Evolutionary conservation across 371 early-diverging fungal species (phyloP), one percentile per base, ranked within the genome.

Genomic region (Mucor plumbeus): DNA sequence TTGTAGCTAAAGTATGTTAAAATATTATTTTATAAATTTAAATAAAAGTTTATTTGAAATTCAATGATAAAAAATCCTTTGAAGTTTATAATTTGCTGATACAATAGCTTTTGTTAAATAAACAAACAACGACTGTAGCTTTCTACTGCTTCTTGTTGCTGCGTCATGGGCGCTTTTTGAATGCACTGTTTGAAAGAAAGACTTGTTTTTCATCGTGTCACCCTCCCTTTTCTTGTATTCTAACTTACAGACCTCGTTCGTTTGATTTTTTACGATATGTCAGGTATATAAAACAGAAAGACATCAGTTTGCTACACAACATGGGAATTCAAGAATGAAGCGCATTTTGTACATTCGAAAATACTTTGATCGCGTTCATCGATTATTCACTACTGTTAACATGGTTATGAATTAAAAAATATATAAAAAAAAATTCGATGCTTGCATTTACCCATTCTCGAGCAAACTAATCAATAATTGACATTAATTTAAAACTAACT

Each of bases 111-210:
- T 26, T 26, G 3, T 26, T 26, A 3, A 26, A 3, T 26, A 1
- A 26, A 26, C 26, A 26, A 26, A 26, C 3, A 26, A 26, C 3
- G 26, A 26, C 3, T 26, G 26, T 26, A 26, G 26, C 3, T 1
- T 26, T 26, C 26, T 26, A 26, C 26, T 26, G 1, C 26, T 26
- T 26, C 26, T 26, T 44, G 8, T 0, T 13, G 50, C 50, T 50
- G 50, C 50, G 50, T 50, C 50, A 50, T 50, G 26, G 50, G 50
- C 50, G 50, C 50, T 13, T 50, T 21, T 50, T 50, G 11, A 50
- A 50, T 50, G 50, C 26, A n/a, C n/a, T 44, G 44, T 44, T 8
- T 17, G 17, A 10, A 26, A 26, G 17, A 10, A 26, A 26, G 50
- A 19, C 19, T 26, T 10, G 19, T 50, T 21, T 50, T 50, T 50